Base-by-base conservation (phyloP, 148 eudicot species). In the Talinum fruticosum region DNA sequence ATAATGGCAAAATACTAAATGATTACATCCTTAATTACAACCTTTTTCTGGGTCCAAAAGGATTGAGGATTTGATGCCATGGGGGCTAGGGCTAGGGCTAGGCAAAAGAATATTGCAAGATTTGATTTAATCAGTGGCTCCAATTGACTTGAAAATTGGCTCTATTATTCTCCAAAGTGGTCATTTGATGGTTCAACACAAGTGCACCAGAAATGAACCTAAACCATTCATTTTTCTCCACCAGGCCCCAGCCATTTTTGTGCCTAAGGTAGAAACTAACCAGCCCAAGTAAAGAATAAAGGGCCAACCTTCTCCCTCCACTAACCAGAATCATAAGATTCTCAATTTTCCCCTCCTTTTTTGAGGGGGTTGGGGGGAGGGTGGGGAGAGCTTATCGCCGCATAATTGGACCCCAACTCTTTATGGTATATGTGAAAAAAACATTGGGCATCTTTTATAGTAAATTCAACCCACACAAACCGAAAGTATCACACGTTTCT, bases 281-380 rank as follows among this genome's bases (percentile, higher is more conserved):
- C 45, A 34, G 49, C 57, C 77, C 76, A 82, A 82, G 65, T 57
- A 78, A 74, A 8, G 81, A 78, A 82, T 78, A 78, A 78, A 82
- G 81, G 64, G 29, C 23, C 49, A 44, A 8, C 35, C 70, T 36
- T 72, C 83, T 59, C 78, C 24, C 79, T 47, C 71, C 66, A 78
- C 81, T 33, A 69, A 44, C 59, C 64, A 45, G 64, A 78, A 59
- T 32, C 73, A 23, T 78, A 57, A 59, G 47, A 82, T 78, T 78
- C 75, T 81, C 74, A 13, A 5, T 45, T 23, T 72, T 18, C 1
- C 21, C 21, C 10, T 59, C 64, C 12, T 30, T 24, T 45, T 72
- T 61, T n/a, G 45, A 6, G 45, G 45, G 45, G 45, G 45, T 1
- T 12, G 47, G 14, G 47, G 47, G 13, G 47, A 10, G 47, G 47